Conservation (phyloP, 306 rosid genomes). For the Hippophae tibetana region DNA sequence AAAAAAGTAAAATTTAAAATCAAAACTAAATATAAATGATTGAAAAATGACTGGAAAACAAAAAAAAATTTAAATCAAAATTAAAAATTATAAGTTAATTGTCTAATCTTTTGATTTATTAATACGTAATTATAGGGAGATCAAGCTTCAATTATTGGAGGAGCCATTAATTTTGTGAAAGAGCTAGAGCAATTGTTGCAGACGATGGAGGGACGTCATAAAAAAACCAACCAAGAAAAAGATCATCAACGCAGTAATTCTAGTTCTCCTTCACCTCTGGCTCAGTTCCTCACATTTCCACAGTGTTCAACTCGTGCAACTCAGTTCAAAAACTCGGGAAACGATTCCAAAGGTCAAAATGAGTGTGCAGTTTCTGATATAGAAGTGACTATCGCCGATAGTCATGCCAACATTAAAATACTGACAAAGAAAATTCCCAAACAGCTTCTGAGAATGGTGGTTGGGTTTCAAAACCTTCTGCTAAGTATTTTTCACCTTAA, state of each 20-base stretch:
- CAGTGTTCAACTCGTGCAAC: constrained; percentile 65
- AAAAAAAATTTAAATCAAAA: background rate
- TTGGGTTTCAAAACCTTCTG: constrained; percentile 50
- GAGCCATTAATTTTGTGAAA: constrained; percentile 88
- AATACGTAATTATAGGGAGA: constrained; percentile 50
- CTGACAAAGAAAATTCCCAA: constrained; percentile 42
- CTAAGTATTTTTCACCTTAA: constrained; percentile 76
- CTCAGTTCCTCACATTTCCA: constrained; percentile 71
- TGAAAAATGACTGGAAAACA: background rate
- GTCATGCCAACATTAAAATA: constrained; percentile 75
- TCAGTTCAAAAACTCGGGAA: constrained; percentile 9
- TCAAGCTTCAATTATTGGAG: constrained; percentile 92
- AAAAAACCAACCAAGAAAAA: constrained; percentile 1
- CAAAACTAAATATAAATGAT: no score
- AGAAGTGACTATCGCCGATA: constrained; percentile 80
- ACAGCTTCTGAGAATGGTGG: constrained; percentile 54
- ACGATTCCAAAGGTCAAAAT: background rate
- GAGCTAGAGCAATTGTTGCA: constrained; percentile 70
- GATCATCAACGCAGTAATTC: constrained; percentile 11
- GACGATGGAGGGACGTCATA: constrained; percentile 34
- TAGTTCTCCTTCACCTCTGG: constrained; percentile 25
- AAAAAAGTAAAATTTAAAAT: no score
- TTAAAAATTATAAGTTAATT: no score
- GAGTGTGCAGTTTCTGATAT: constrained; percentile 52
- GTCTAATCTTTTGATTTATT: background rate